Evolutionary conservation across 2,329 filamentous ascomycete genomes (phyloP), one percentile per base, ranked within the genome.

Genomic region (Xylaria sp.): DNA sequence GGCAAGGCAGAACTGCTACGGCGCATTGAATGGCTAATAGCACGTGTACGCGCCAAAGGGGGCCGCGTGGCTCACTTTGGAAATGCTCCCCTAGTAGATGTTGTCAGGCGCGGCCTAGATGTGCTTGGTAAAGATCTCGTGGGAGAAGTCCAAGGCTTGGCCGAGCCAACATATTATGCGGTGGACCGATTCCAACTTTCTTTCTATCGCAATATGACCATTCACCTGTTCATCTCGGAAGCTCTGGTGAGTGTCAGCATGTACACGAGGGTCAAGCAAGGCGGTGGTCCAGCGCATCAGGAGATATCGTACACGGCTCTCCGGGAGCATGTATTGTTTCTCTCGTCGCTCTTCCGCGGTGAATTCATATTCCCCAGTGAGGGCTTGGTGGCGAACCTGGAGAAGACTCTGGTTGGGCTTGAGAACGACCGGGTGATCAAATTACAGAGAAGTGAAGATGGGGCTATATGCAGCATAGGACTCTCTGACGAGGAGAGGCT

Each of bases 181-280:
- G 94, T 97, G 44, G 96, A 99, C 78, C 88, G 94, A 60, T 99
- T 99, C 82, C 96, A 99, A 77, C 86, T 99, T 10, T 97, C 94
- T 0, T 99, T 99, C 79, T 99, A 99, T 81, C 90, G 96, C 59
- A 99, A 99, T 79, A 98, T 98, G 96, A 97, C 95, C 0, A 99
- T 99, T 68, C 96, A 99, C 77, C 86, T 99, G 5, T 99, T 99
- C 79, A 96, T 99, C 64, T 91, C 93, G 1, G 94, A 98, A 77
- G 92, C 95, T 0, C 84, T 99, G 4, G 93, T 98, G 25, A 96
- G 93, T 68, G 93, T 90, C 4, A 92, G 92, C 31, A 90, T 99
- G 85, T 99, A 99, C 78, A 96, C 90, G 0, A 88, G 89, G 50
- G 92, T 98, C 61, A 99, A 99, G 79, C 89, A 89, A 69, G 96